Evolutionary conservation across 1,284 basidiomycete genomes (phyloP), one percentile per base, ranked within the genome.

Genomic region (Melampsora occidentalis): DNA sequence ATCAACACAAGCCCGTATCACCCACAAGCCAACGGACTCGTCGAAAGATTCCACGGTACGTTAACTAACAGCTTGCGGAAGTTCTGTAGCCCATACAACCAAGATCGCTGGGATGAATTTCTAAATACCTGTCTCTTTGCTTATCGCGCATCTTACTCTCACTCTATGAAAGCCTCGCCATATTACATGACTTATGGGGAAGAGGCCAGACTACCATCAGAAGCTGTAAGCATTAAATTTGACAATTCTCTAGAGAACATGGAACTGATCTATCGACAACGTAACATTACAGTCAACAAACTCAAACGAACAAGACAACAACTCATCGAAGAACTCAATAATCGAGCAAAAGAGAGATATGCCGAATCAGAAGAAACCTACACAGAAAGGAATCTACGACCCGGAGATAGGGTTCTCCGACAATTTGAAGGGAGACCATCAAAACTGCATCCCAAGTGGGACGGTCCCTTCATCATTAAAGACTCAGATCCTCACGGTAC

Each of bases 11-110:
- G 5, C 4, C 62, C 62, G 6, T 71, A 71, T 18, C 69, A 71
- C 16, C 69, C 69, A 2, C 69, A 71, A 71, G 42, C 69, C 1
- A 71, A 71, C 28, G 69, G 69, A 22, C 25, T 71, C 20, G 59
- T 63, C 2, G 59, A 71, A 33, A 42, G 59, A 63, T 71, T 71
- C 22, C 69, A 71, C 39, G 59, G 69, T 2, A 71, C 57, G 12
- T 16, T 71, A 1, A 25, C 46, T 1, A 22, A 28, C 25, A 31
- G 33, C 31, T 5, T 71, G 28, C 9, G 46, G 2, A 71, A 62
- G 28, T 3, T 62, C 2, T 71, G 51, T 48, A 22, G 46, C n/a
- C 69, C 53, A 22, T 33, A 71, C 57, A 71, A 71, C 20, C 69
- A 71, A 62, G n/a, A 39, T 62, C 39, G 59, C 1, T 71, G 69